A percentile compares a stretch with the other conserved stretches of the same genome.
Conservation (phyloP, 2,329 filamentous ascomycete species). For the Alternaria longipes region DNA sequence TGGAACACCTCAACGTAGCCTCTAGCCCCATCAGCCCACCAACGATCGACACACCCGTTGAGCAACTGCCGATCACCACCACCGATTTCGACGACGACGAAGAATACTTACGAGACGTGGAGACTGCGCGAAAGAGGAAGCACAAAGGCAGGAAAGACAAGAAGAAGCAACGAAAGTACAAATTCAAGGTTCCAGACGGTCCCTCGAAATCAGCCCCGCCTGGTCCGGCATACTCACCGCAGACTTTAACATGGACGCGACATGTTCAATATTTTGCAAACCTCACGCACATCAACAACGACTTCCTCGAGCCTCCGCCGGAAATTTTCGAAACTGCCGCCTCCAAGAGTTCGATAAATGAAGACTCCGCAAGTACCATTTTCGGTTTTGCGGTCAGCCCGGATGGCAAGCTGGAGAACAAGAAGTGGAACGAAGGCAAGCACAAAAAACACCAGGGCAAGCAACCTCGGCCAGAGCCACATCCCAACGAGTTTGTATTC, state of each 20-base stretch:
- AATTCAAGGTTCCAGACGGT: conserved; percentile 68
- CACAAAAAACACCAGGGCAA: conserved; percentile 66
- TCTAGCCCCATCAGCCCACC: conserved; percentile 8
- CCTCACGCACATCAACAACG: conserved; percentile 86
- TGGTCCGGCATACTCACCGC: conserved; percentile 88
- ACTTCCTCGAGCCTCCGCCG: conserved; percentile 54
- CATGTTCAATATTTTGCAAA: conserved; percentile 96
- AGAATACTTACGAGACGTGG: conserved; percentile 53
- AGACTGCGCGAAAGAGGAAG: conserved; percentile 56
- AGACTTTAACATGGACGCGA: conserved; percentile 78
- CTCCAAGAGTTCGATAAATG: conserved; percentile 12
- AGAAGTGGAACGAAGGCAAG: conserved; percentile 71
- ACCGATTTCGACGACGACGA: conserved; percentile 33
- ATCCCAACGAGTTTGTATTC: conserved; percentile 73
- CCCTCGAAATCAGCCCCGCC: conserved; percentile 78
- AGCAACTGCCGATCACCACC: conserved; percentile 19
- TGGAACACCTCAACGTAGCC: conserved; percentile 62
- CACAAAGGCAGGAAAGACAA: conserved; percentile 61
- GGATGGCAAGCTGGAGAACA: conserved; percentile 33
- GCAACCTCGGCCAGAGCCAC: conserved; percentile 59
- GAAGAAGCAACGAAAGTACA: conserved; percentile 52
- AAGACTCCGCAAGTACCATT: conserved; percentile 25
- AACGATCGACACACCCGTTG: neutral
- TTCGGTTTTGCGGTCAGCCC: conserved; percentile 42
- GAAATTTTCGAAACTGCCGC: neutral